phyloP scores from a whole-genome alignment of 2,329 filamentous ascomycete genomes.

The Pseudopithomyces chartarum region DNA sequence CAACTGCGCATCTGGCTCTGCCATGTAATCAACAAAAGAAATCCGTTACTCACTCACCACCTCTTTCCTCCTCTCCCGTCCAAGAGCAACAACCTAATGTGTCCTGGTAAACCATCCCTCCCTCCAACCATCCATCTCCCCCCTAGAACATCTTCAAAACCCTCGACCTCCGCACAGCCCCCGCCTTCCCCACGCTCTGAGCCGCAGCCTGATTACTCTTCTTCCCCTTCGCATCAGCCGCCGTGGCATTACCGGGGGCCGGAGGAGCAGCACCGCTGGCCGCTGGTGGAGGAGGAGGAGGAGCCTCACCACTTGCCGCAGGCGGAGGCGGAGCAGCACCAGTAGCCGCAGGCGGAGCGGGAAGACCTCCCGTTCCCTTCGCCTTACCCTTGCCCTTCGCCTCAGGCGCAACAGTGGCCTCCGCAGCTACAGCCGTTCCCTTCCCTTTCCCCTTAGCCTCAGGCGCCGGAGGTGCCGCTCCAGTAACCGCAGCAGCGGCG shows the following conservation, averaged over 20 bases:
- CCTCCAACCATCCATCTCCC: background rate
- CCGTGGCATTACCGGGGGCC: too few species aligned
- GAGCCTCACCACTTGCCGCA: too few species aligned
- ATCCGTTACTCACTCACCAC: background rate
- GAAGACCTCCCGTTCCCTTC: background rate
- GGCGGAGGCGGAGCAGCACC: too few species aligned
- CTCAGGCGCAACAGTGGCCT: background rate
- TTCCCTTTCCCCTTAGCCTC: background rate
- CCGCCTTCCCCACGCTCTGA: background rate
- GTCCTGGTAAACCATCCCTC: background rate
- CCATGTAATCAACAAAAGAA: background rate
- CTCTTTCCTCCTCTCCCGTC: background rate
- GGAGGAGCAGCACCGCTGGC: too few species aligned
- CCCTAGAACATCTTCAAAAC: background rate
- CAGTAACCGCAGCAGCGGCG: background rate
- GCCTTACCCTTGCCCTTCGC: background rate
- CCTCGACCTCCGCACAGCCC: background rate
- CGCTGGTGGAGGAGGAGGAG: too few species aligned
- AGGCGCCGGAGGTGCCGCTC: background rate
- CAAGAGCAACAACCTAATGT: background rate
- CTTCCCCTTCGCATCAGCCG: background rate
- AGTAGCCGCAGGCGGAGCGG: too few species aligned
- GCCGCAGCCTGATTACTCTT: background rate
- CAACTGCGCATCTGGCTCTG: background rate
- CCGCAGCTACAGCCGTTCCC: background rate